Conservation (phyloP, 179 eudicot genomes). For the Actinidia chinensis region DNA sequence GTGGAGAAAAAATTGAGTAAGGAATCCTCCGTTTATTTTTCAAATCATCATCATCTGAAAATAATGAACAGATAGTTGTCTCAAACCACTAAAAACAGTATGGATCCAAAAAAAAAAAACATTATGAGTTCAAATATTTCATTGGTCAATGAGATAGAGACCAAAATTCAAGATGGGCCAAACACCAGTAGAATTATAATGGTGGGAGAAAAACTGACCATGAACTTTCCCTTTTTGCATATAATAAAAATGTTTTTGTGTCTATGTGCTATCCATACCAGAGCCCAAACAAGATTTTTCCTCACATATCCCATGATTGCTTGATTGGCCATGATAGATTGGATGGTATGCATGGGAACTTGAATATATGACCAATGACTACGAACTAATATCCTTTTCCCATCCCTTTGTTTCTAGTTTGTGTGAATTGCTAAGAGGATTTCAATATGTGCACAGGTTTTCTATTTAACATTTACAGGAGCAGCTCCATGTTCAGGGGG, state of each 20-base stretch:
- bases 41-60: slow-evolving; percentile 57
- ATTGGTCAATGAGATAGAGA: not conserved
- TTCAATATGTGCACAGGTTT: not conserved
- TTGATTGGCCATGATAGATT: not conserved
- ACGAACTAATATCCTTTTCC: not conserved
- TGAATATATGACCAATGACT: not conserved
- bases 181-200: not conserved
- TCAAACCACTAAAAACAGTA: not conserved
- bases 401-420: not conserved
- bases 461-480: not conserved
- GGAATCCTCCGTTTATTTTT: slow-evolving; percentile 76
- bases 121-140: not conserved
- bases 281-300: not conserved
- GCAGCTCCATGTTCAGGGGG: not conserved
- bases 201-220: not conserved
- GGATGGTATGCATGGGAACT: not conserved
- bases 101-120: not conserved
- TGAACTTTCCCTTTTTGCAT: not conserved
- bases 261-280: not conserved
- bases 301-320: not conserved
- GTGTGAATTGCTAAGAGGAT: not conserved
- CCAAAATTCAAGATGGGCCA: not conserved
- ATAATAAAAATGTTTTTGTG: not conserved
- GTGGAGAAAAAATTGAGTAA: slow-evolving; percentile 80
- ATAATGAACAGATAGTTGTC: not conserved